These are phyloP conservation scores for Phytophthora cryptogea DNA, from an alignment of 352 stramenopile species.

Conservation along the genomic window DNA sequence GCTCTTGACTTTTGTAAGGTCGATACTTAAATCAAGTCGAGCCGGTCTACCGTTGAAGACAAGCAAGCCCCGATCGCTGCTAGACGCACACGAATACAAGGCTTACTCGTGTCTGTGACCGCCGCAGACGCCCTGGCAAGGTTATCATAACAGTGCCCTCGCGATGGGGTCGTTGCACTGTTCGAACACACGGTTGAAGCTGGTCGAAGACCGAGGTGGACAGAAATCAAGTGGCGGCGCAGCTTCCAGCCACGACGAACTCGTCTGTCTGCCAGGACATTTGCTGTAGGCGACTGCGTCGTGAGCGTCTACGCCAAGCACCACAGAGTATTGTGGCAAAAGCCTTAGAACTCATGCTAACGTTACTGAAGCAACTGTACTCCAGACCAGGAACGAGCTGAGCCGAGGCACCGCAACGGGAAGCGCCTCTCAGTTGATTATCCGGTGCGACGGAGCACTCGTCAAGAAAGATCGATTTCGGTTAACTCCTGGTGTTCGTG, in stretches of 20 bases:
- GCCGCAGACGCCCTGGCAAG: background rate
- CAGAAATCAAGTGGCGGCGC: slow-evolving; percentile 33
- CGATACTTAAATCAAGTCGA: too few relatives aligned
- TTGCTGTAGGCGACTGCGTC: background rate
- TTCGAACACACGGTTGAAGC: slow-evolving; percentile 7
- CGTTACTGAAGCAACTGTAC: background rate
- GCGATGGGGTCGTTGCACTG: slow-evolving; percentile 8
- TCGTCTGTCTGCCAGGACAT: slow-evolving; percentile 5
- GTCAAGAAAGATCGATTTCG: background rate
- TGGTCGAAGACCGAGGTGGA: slow-evolving; percentile 28
- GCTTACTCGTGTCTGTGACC: background rate
- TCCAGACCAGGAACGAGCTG: background rate
- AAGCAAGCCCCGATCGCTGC: too few relatives aligned
- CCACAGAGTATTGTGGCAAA: too few relatives aligned
- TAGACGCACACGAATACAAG: too few relatives aligned
- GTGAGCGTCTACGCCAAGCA: background rate
- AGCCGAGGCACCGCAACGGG: slow-evolving; percentile 4
- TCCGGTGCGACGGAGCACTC: background rate
- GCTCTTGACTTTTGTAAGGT: too few relatives aligned
- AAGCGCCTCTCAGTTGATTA: slow-evolving; percentile 6
- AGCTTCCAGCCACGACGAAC: background rate
- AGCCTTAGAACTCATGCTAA: too few relatives aligned
- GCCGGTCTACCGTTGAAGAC: too few relatives aligned
- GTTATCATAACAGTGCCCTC: background rate
- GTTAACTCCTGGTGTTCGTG: slow-evolving; percentile 31